Base-by-base conservation (phyloP, 2,329 filamentous ascomycete genomes). In the Penicillium corylophilum region DNA sequence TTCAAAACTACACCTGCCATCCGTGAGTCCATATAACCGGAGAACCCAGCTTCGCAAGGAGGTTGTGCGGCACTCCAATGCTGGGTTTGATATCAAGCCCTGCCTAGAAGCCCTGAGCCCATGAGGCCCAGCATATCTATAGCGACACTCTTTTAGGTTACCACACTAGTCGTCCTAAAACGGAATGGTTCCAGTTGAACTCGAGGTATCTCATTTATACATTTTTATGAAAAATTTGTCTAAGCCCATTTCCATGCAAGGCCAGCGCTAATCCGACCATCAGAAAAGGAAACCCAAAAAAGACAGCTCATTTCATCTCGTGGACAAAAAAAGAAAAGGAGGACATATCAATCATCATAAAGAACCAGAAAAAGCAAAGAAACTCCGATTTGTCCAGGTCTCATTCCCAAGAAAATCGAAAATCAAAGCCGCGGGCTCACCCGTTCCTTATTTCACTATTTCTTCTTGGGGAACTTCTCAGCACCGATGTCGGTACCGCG, bases 401-500 rank as follows among this genome's bases (percentile, higher is more conserved):
- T 50, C 48, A 54, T 45, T 48, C 62, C 55, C 50, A 59, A n/a
- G n/a, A n/a, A n/a, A n/a, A n/a, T n/a, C n/a, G 61, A 63, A 53
- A 59, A 63, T 64, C 57, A 56, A 48, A 43, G 59, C 44, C 55
- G 50, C 51, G 57, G 57, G 57, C 62, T 66, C 61, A 65, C 67
- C 56, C 57, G 46, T 40, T 52, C 38, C 46, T 39, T 29, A 48
- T 65, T 65, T 28, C 7, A 8, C 12, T 72, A 75, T 78, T 84
- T 85, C 79, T 88, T 89, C 82, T 89, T 90, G 60, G 85, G 79
- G 72, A 94, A 89, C 77, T 87, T 88, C 64, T 90, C 89, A 72
- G 85, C 80, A 57, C 92, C 93, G 71, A 96, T 94, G 75, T 93
- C 89, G 67, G 78, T 79, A 53, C 94, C 90, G 62, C 92, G 82